Evolutionary conservation across 176 grass and related monocot species (phyloP).

Genomic region (Phragmites australis): DNA sequence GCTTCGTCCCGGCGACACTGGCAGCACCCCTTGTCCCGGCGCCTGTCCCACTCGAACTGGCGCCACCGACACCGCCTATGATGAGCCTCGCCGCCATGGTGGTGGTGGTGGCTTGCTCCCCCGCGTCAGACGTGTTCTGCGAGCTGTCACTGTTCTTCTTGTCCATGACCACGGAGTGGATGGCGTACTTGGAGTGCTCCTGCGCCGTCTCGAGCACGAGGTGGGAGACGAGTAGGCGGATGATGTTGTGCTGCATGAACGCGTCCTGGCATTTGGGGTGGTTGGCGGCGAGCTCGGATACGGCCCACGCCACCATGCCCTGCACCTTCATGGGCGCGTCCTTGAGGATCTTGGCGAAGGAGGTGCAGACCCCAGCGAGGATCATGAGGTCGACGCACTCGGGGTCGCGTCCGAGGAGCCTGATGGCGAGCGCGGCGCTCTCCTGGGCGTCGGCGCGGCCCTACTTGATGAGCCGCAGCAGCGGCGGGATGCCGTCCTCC

Average conservation of each 20-base stretch:
- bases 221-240: constrained; percentile 80
- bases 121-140: constrained; percentile 23
- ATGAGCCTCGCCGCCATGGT: constrained; percentile 53
- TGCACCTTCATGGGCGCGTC: constrained; percentile 88
- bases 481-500: constrained; percentile 79
- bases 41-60: neutral
- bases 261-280: constrained; percentile 79
- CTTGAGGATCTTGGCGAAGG: constrained; percentile 83
- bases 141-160: constrained; percentile 51
- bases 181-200: constrained; percentile 89
- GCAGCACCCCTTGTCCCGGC: neutral
- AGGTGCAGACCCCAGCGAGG: constrained; percentile 69
- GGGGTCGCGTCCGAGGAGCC: constrained; percentile 62
- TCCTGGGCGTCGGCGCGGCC: constrained; percentile 73
- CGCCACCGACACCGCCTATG: neutral
- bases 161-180: constrained; percentile 80
- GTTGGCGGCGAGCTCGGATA: constrained; percentile 73
- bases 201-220: constrained; percentile 93
- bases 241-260: constrained; percentile 72
- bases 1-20: constrained; percentile 24
- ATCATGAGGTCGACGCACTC: constrained; percentile 78
- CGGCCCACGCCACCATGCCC: constrained; percentile 72
- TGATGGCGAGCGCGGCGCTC: constrained; percentile 73
- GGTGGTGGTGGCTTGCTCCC: constrained; percentile 25
- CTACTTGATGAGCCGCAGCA: constrained; percentile 75